These are phyloP conservation scores for Heliamphora pulchella DNA, from an alignment of 179 eudicot species.

Conservation along the genomic window DNA sequence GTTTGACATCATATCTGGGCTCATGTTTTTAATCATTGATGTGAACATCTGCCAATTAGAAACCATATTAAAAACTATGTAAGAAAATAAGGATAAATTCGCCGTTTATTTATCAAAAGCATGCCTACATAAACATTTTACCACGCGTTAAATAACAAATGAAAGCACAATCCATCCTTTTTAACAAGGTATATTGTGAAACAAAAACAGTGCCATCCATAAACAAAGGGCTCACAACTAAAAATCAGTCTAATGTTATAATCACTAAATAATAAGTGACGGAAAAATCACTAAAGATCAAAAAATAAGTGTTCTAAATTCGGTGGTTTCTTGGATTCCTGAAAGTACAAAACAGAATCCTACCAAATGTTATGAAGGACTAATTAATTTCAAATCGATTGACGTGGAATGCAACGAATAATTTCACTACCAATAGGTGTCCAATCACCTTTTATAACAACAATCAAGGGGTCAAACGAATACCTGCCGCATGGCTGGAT, in stretches of 20 bases:
- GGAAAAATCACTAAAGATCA: neutral
- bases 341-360: neutral
- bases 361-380: neutral
- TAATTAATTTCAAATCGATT: neutral
- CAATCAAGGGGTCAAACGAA: constrained; percentile 13
- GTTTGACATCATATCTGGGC: constrained; percentile 97
- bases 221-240: neutral
- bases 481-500: constrained; percentile 95
- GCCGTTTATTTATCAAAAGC: neutral
- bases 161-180: neutral
- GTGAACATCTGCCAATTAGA: constrained; percentile 67
- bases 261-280: too few species aligned
- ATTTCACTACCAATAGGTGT: neutral
- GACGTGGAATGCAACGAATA: neutral
- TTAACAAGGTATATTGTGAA: neutral
- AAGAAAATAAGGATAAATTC: constrained; percentile 4
- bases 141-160: neutral
- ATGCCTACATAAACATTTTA: neutral
- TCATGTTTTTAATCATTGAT: constrained; percentile 92
- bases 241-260: too few species aligned
- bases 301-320: neutral
- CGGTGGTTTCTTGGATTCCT: neutral
- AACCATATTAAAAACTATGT: neutral
- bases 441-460: neutral
- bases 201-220: neutral